Base-by-base conservation (phyloP, 352 stramenopile genomes). In the Pythium folliculosum region DNA sequence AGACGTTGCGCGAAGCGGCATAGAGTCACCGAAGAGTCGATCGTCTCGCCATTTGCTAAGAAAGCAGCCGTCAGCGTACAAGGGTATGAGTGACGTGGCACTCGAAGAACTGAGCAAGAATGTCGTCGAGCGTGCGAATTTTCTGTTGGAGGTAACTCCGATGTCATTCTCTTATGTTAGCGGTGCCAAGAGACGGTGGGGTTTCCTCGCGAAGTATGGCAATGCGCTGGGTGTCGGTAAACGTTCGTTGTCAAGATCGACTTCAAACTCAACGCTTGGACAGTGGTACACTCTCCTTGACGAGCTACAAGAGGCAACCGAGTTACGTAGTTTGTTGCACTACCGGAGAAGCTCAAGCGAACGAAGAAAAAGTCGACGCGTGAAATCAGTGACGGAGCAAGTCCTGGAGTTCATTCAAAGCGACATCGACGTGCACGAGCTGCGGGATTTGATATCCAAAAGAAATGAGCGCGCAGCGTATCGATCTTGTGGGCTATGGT, bases 381-480 rank as follows among this genome's bases (percentile, higher is more conserved):
- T 55, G 2, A 94, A 92, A 62, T 89, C 84, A 0, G 81, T 92
- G 40, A 94, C 86, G 3, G 86, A 94, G 40, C 81, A 93, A 72
- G 83, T 94, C 21, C 77, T 94, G 3, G 86, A 92, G 50, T 94
- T 94, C 67, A 86, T 94, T 60, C 86, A 94, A 50, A 94, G 86
- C 60, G 86, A 93, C 51, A 77, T 88, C 12, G 84, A 90, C 70
- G 66, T 92, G 10, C 40, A 54, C 1, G 86, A 92, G 27, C 50
- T 94, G 12, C 70, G 69, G 23, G 63, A 75, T 35, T 50, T 86
- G 21, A 82, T 94, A 22, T 51, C 61, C 13, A 51, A 67, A 8
- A 76, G 86, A 5, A 90, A 91, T 62, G 51, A 49, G 16, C 75
- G 86, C 60, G 86, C 81, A 19, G 50, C 32, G 3, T 76, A 67